Evolutionary conservation across 345 rosid species (phyloP), one percentile per base, ranked within the genome.

Genomic region (Carallia brachiata): DNA sequence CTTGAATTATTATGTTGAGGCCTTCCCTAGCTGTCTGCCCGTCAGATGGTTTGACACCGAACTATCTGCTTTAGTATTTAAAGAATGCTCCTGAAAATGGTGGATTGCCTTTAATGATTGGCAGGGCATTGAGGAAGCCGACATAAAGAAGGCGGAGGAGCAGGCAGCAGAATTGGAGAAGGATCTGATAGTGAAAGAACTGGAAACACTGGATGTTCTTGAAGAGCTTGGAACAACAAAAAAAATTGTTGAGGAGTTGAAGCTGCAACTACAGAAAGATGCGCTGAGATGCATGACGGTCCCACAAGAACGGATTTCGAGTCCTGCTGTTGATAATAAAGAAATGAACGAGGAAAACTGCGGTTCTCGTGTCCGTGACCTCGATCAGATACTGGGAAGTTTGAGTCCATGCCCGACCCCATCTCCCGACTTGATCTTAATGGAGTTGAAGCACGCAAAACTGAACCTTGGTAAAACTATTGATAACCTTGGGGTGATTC

Each of bases 141-240:
- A 94, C 74, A 77, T 94, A 74, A 91, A 91, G 92, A 94, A 80
- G 82, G 97, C 86, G 78, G 97, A 91, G 75, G 96, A 94, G 65
- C 93, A 85, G 57, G 90, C 96, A 2, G 88, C 92, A 0, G 95
- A 90, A 67, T 71, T 91, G 63, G 98, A 94, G 90, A 91, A 94
- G 74, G 89, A 94, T 85, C 80, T 94, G 64, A 94, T 88, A 16
- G 93, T 94, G 79, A 94, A 94, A 81, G 99, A 94, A 79, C 54
- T 94, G 27, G 96, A 91, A 67, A 90, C 96, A 5, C 92, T 94
- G 1, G 98, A 94, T 81, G 96, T 94, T 44, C 82, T 94, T 1
- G 97, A 94, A 83, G 98, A 88, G 71, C 88, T 94, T 2, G 97
- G 93, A 61, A 77, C 95, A 0, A 91, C 98, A 0, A 94, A 94